phyloP scores from a whole-genome alignment of 495 filamentous ascomycete genomes.

The Astrothelium macrocarpum region DNA sequence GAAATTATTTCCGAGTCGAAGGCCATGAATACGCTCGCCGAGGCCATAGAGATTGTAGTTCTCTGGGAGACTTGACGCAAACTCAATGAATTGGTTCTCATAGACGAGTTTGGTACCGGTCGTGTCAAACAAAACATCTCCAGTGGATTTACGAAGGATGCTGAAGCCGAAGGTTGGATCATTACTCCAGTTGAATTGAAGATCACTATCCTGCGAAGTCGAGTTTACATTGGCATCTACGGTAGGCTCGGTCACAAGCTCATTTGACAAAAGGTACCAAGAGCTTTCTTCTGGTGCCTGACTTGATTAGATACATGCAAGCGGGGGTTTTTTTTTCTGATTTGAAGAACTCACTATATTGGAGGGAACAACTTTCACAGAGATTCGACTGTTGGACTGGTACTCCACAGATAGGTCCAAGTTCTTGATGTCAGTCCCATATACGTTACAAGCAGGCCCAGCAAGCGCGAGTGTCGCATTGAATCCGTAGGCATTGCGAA shows the following conservation, averaged over 20 bases:
- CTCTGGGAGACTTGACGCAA: conserved; percentile 45
- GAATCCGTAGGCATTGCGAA: conserved; percentile 38
- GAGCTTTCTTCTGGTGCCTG: neutral
- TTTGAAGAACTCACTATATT: conserved; percentile 36
- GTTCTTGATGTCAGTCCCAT: conserved; percentile 52
- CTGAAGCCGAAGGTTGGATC: conserved; percentile 52
- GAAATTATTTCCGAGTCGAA: conserved; percentile 50
- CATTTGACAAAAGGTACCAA: conserved; percentile 51
- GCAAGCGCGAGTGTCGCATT: conserved; percentile 46
- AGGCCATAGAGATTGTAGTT: conserved; percentile 57
- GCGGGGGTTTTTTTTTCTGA: neutral
- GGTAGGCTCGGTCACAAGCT: conserved; percentile 50
- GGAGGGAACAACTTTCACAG: conserved; percentile 49
- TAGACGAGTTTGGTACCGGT: conserved; percentile 47
- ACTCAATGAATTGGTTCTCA: conserved; percentile 58
- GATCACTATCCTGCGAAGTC: conserved; percentile 35
- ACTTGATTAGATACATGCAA: neutral
- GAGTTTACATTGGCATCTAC: conserved; percentile 34
- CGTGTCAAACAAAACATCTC: conserved; percentile 50
- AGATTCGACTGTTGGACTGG: conserved; percentile 45
- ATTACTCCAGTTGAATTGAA: conserved; percentile 51
- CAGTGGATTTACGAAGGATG: conserved; percentile 45
- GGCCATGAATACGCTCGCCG: conserved; percentile 49
- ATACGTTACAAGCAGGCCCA: conserved; percentile 50
- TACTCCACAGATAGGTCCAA: conserved; percentile 48